Conservation (phyloP, 345 rosid species). For the Erodium maritimum region DNA sequence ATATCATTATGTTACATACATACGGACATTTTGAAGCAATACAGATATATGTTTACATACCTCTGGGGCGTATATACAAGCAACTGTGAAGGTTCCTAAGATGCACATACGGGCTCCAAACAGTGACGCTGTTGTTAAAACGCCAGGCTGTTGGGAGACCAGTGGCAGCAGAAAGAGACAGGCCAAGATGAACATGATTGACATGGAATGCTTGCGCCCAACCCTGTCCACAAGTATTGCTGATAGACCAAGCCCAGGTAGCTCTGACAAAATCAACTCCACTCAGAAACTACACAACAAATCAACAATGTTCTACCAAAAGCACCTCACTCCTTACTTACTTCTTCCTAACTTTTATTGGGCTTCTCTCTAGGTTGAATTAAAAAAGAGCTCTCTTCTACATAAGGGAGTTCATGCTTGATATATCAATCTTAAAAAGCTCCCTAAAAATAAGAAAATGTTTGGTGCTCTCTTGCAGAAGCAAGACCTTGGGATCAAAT, state of each 20-base stretch:
- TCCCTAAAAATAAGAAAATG: too few species aligned
- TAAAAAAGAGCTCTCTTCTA: too few species aligned
- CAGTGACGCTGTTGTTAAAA: conserved; percentile 55
- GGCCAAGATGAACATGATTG: conserved; percentile 58
- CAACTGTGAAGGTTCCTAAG: conserved; percentile 55
- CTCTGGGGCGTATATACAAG: conserved; percentile 87
- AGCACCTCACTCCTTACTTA: too few species aligned
- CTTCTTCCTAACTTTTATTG: too few species aligned
- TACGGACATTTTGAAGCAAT: not conserved
- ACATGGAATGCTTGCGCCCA: conserved; percentile 80
- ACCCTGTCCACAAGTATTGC: conserved; percentile 64
- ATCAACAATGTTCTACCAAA: too few species aligned
- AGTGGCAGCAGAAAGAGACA: conserved; percentile 66
- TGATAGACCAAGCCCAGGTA: conserved; percentile 75
- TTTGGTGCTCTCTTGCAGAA: too few species aligned
- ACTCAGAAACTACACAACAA: not conserved
- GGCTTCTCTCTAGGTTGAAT: too few species aligned
- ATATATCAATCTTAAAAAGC: too few species aligned
- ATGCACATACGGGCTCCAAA: conserved; percentile 84
- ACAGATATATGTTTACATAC: conserved; percentile 18
- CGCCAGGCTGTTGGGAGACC: conserved; percentile 43
- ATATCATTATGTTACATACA: not conserved
- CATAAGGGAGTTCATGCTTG: too few species aligned
- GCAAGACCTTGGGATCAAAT: too few species aligned
- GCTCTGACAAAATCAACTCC: conserved; percentile 25